Percentiles rank a stretch among this genome's conserved stretches.
These are phyloP conservation scores for Termitomyces sp. DNA, from an alignment of 768 basidiomycete genomes.

Conservation along the genomic window DNA sequence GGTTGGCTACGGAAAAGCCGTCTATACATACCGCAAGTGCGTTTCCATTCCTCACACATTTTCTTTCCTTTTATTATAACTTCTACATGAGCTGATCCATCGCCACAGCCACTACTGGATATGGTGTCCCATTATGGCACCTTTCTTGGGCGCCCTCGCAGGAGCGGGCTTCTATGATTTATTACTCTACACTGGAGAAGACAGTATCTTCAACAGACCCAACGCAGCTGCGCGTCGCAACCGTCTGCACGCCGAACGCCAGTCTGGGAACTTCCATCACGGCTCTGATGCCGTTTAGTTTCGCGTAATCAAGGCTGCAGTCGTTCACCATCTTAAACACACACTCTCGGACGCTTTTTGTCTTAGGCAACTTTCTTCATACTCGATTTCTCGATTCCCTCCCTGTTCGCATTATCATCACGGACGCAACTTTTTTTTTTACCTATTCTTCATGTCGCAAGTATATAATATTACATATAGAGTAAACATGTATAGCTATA, in stretches of 20 bases:
- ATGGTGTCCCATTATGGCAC: slow-evolving; percentile 61
- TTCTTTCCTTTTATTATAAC: no score
- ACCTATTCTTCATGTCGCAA: neutral
- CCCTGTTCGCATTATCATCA: neutral
- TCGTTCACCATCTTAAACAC: neutral
- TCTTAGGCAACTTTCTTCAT: neutral
- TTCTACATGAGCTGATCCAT: neutral
- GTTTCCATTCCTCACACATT: slow-evolving; percentile 10
- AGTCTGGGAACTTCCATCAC: slow-evolving; percentile 6
- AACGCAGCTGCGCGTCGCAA: slow-evolving; percentile 9
- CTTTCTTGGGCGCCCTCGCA: slow-evolving; percentile 49
- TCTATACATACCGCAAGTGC: slow-evolving; percentile 35
- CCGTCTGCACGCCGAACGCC: slow-evolving; percentile 7
- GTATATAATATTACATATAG: neutral
- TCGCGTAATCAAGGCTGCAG: neutral
- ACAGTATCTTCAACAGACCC: slow-evolving; percentile 48
- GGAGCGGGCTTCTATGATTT: slow-evolving; percentile 55
- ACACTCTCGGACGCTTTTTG: neutral
- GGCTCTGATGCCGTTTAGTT: slow-evolving; percentile 11
- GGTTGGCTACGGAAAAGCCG: slow-evolving; percentile 57
- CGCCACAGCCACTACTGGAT: slow-evolving; percentile 60
- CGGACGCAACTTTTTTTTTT: neutral
- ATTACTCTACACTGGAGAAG: slow-evolving; percentile 52
- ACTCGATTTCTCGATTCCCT: neutral
- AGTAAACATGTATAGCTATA: neutral